Conservation (phyloP, 768 basidiomycete genomes). For the Ramaria rubella region DNA sequence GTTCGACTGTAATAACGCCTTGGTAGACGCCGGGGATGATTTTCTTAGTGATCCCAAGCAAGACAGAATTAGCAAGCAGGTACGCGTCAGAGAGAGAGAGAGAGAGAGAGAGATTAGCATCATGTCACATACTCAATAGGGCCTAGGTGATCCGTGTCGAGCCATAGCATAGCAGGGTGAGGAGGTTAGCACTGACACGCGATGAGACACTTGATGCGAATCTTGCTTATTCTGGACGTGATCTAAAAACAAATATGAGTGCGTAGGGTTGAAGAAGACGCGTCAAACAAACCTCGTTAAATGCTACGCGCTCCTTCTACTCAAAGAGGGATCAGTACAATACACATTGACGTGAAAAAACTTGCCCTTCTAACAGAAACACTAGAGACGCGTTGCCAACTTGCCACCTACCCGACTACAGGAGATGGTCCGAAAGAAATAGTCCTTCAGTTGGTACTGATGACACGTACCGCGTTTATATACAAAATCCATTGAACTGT, state of each 20-base stretch:
- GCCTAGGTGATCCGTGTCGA: constrained; percentile 87
- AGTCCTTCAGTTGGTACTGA: neutral
- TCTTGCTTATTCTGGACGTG: constrained; percentile 75
- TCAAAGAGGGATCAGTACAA: constrained; percentile 8
- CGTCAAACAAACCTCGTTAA: constrained; percentile 71
- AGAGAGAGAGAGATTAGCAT: too few relatives aligned
- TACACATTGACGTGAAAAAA: constrained; percentile 23
- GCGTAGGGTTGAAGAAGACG: constrained; percentile 12
- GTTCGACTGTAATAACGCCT: constrained; percentile 94
- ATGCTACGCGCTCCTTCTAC: constrained; percentile 88
- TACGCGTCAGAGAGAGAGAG: neutral
- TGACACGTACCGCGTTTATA: constrained; percentile 50
- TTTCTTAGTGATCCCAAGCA: constrained; percentile 74
- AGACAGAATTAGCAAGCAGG: neutral
- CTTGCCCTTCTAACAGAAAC: constrained; percentile 42
- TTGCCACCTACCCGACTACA: constrained; percentile 12
- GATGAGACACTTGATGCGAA: constrained; percentile 1
- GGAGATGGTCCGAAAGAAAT: neutral
- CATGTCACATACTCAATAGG: constrained; percentile 70
- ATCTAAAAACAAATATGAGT: constrained; percentile 43
- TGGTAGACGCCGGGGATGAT: constrained; percentile 91
- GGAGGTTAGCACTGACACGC: constrained; percentile 16
- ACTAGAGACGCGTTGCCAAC: constrained; percentile 6
- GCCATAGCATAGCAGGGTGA: constrained; percentile 75
- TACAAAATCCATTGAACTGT: constrained; percentile 39